Conservation (phyloP, 2,329 filamentous ascomycete genomes). For the Immersiporthe knoxdaviesiana region DNA sequence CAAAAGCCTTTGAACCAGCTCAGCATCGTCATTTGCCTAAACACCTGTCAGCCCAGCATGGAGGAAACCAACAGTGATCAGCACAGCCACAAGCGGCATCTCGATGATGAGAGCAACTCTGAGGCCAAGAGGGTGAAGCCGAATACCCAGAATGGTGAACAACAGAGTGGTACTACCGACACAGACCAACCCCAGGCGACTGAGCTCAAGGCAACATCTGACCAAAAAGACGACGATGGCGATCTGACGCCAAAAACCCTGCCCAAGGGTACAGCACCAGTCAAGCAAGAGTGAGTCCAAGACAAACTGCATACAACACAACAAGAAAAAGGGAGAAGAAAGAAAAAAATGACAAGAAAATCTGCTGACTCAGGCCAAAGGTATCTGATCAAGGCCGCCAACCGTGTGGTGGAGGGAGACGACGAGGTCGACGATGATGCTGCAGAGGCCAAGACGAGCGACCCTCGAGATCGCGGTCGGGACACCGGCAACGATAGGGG, state of each 20-base stretch:
- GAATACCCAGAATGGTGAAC: slow-evolving; percentile 37
- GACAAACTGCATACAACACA: background rate
- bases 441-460: slow-evolving; percentile 48
- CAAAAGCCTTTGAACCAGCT: background rate
- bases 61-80: slow-evolving; percentile 24
- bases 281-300: slow-evolving; percentile 70
- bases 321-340: too few relatives aligned
- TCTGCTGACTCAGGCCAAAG: slow-evolving; percentile 37
- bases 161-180: background rate
- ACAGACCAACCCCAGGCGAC: slow-evolving; percentile 16
- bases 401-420: slow-evolving; percentile 32
- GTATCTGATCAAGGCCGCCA: slow-evolving; percentile 46
- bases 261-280: slow-evolving; percentile 51
- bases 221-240: slow-evolving; percentile 21
- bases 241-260: slow-evolving; percentile 29
- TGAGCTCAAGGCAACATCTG: background rate
- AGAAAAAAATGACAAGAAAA: too few relatives aligned
- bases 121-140: slow-evolving; percentile 62
- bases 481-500: slow-evolving; percentile 36
- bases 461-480: slow-evolving; percentile 34
- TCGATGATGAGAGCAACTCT: slow-evolving; percentile 35
- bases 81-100: slow-evolving; percentile 26
- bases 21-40: background rate
- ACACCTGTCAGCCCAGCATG: slow-evolving; percentile 14
- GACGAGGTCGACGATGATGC: slow-evolving; percentile 50